phyloP scores from a whole-genome alignment of 208 protist species.

The Leishmania lainsoni region DNA sequence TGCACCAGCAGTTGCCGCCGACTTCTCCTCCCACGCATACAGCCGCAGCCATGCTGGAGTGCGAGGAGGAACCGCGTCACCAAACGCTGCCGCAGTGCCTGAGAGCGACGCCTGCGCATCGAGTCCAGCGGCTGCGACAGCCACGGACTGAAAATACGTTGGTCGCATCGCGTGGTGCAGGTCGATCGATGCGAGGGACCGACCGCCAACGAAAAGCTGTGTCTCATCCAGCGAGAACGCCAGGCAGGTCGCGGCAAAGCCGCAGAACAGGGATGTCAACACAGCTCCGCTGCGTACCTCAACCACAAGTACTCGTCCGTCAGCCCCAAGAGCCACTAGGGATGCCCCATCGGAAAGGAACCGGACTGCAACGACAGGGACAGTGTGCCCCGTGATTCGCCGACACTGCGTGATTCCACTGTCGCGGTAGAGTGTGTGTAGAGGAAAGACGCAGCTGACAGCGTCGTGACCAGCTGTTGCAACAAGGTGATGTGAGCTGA shows the following conservation, averaged over 20 bases:
- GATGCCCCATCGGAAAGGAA: constrained; percentile 34
- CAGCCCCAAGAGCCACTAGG: constrained; percentile 23
- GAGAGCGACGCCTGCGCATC: neutral
- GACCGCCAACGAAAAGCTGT: constrained; percentile 60
- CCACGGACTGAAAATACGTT: constrained; percentile 2
- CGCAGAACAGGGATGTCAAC: constrained; percentile 39
- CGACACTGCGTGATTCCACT: constrained; percentile 6
- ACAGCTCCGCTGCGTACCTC: constrained; percentile 28
- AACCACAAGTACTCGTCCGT: constrained; percentile 44
- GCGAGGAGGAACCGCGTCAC: neutral
- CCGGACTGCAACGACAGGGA: constrained; percentile 41
- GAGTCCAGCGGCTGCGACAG: constrained; percentile 3
- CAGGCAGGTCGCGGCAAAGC: constrained; percentile 53
- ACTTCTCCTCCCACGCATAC: constrained; percentile 18
- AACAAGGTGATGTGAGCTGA: constrained; percentile 48
- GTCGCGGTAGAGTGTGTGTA: constrained; percentile 29
- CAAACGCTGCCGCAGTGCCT: neutral
- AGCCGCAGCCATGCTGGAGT: constrained; percentile 15
- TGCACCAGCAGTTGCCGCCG: neutral
- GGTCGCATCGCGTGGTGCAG: constrained; percentile 39
- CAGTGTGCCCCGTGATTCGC: constrained; percentile 55
- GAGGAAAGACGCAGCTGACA: constrained; percentile 45
- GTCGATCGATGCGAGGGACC: constrained; percentile 50
- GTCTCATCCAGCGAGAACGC: constrained; percentile 72
- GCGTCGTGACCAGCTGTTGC: constrained; percentile 78